phyloP scores from a whole-genome alignment of 768 basidiomycete genomes.

The Agaricus sinodeliciosus region DNA sequence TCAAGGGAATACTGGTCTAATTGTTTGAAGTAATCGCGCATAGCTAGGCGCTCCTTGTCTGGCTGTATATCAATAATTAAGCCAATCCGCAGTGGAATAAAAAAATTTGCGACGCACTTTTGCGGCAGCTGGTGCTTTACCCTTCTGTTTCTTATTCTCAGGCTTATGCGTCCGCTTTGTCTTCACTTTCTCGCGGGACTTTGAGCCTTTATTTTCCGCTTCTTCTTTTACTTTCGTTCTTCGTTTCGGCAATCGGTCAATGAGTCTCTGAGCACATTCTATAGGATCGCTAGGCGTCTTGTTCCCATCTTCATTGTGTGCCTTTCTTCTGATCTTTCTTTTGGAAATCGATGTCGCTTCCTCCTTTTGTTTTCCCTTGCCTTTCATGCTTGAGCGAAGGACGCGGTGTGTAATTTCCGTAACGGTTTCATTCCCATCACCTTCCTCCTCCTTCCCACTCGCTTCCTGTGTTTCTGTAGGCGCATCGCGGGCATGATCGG shows the following conservation, averaged over 20 bases:
- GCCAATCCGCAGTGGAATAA: neutral
- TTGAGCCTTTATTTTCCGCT: conserved; percentile 3
- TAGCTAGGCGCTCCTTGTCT: conserved; percentile 40
- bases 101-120: neutral
- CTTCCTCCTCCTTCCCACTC: neutral
- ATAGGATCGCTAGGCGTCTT: conserved; percentile 6
- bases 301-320: conserved; percentile 4
- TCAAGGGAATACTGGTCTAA: conserved; percentile 46
- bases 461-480: conserved; percentile 12
- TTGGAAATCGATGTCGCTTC: neutral
- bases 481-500: conserved; percentile 15
- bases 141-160: conserved; percentile 12
- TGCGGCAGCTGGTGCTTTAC: conserved; percentile 8
- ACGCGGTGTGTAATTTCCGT: conserved; percentile 10
- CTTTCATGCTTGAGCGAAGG: conserved; percentile 13
- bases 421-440: conserved; percentile 4
- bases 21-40: conserved; percentile 47
- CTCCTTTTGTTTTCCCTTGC: conserved; percentile 8
- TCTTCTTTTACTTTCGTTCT: conserved; percentile 12
- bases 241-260: conserved; percentile 9
- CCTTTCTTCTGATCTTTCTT: conserved; percentile 1
- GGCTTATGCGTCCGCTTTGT: conserved; percentile 12
- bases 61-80: conserved; percentile 26
- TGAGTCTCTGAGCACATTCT: conserved; percentile 5
- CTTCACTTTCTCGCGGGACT: neutral